Base-by-base conservation (phyloP, 2,329 filamentous ascomycete genomes). In the Fusarium albosuccineum region DNA sequence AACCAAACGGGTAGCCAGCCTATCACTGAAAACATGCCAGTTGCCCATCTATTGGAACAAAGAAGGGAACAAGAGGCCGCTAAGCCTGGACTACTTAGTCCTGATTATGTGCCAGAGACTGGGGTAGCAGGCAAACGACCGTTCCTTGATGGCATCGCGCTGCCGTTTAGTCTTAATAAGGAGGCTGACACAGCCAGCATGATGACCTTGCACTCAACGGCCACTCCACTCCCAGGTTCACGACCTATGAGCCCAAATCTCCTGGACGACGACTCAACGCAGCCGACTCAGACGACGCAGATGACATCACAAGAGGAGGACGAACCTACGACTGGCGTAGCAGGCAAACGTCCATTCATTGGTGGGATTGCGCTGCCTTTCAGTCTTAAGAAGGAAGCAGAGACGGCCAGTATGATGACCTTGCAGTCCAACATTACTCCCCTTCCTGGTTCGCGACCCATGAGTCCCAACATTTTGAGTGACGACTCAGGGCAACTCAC, bases 311-410 rank as follows among this genome's bases (percentile, higher is more conserved):
- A 67, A 49, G 66, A 68, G 8, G 34, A 56, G 8, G 40, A 80
- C 37, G 70, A 75, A 0, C 78, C 85, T 30, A 77, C 83, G 62
- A 81, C 87, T 0, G 86, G 85, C 0, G 81, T 83, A 4, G 81
- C 84, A 1, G 86, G 87, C 6, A 91, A 89, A 71, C 82, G 91
- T 5, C 89, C 91, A 0, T 89, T 88, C 42, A 82, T 91, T 8
- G 87, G 87, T 9, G 89, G 91, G 0, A 86, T 92, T 29, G 90
- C 92, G 0, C 86, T 92, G 67, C 92, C 92, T 0, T 94, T 94
- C 74, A 91, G 87, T 52, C 76, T 94, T 10, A 85, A 85, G 55
- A 86, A 85, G 66, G 85, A 91, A n/a, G 85, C 86, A 4, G 85
- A 87, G 3, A 91, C 88, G 17, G 89, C 89, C 1, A 93, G 90